Evolutionary conservation across 345 rosid species (phyloP).

Genomic region (Geranium brycei): DNA sequence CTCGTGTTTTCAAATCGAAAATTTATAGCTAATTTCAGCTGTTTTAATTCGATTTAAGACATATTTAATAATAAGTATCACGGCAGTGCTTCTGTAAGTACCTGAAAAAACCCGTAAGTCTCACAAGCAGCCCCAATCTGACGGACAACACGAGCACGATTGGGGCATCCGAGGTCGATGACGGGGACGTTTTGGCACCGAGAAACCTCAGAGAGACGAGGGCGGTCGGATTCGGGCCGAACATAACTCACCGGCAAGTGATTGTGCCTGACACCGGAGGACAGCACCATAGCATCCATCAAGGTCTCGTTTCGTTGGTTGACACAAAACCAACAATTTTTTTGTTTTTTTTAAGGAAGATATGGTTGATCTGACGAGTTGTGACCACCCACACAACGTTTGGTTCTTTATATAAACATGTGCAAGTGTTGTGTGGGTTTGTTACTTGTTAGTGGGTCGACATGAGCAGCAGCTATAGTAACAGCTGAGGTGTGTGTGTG

Average conservation of each 20-base stretch:
- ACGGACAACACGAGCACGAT: conserved; percentile 26
- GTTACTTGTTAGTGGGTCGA: too few species aligned
- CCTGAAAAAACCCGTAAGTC: conserved; percentile 64
- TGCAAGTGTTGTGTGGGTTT: too few species aligned
- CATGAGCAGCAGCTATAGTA: too few species aligned
- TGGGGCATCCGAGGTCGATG: conserved; percentile 42
- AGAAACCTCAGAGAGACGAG: conserved; percentile 45
- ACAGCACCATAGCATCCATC: conserved; percentile 53
- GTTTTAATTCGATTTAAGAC: neutral
- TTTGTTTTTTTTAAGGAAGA: too few species aligned
- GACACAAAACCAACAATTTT: too few species aligned
- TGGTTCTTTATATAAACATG: too few species aligned
- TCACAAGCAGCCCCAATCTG: conserved; percentile 45
- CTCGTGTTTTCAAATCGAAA: too few species aligned
- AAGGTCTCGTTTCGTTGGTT: neutral
- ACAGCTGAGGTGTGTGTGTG: too few species aligned
- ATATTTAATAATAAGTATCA: too few species aligned
- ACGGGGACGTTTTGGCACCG: conserved; percentile 43
- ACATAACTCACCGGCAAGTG: conserved; percentile 54
- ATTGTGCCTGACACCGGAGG: conserved; percentile 35
- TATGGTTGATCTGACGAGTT: too few species aligned
- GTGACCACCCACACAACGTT: too few species aligned
- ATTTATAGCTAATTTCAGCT: too few species aligned
- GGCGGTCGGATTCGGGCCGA: conserved; percentile 60
- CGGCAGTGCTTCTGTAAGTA: neutral